Percentiles rank a stretch among this genome's conserved stretches.
These are phyloP conservation scores for Rhodotorula sp. DNA, from an alignment of 1,284 basidiomycete genomes.

Conservation along the genomic window DNA sequence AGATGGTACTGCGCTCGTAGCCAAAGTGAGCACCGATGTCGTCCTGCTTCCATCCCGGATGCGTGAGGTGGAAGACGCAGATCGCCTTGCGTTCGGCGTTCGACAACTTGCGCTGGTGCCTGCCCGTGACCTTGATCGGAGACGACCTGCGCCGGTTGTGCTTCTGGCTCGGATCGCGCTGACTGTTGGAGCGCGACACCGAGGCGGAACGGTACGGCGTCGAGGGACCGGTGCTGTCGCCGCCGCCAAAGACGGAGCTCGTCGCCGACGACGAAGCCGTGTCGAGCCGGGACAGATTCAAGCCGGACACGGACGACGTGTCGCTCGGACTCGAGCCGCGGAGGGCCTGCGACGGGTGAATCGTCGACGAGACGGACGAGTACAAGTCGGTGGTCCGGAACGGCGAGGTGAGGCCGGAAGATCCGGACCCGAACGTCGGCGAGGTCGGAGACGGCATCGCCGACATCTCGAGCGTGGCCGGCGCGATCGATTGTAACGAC, in stretches of 20 bases:
- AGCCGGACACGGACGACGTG: constrained; percentile 22
- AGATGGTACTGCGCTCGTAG: constrained; percentile 87
- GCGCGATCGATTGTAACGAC: constrained; percentile 11
- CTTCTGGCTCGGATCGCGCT: constrained; percentile 17
- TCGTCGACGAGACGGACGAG: constrained; percentile 21
- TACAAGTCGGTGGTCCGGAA: constrained; percentile 24
- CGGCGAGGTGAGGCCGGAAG: constrained; percentile 34
- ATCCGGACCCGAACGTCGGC: constrained; percentile 2
- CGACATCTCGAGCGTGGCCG: constrained; percentile 16
- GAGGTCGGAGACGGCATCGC: constrained; percentile 20
- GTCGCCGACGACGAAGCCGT: constrained; percentile 21
- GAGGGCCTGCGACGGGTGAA: constrained; percentile 33
- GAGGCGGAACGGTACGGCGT: constrained; percentile 20
- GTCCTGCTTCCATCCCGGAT: constrained; percentile 58
- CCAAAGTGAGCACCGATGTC: constrained; percentile 72
- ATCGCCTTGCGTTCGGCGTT: constrained; percentile 74
- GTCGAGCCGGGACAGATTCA: constrained; percentile 27
- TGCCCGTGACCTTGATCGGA: constrained; percentile 26
- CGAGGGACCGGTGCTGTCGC: constrained; percentile 16
- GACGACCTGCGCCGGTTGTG: constrained; percentile 21
- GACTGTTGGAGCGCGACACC: constrained; percentile 15
- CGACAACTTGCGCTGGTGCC: constrained; percentile 56
- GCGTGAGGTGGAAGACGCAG: constrained; percentile 63
- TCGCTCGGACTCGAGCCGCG: constrained; percentile 31
- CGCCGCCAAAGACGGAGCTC: constrained; percentile 27